A percentile compares a stretch with the other conserved stretches of the same genome.
Evolutionary conservation across 1,284 basidiomycete species (phyloP).

Genomic region (Jaminaea rosea): DNA sequence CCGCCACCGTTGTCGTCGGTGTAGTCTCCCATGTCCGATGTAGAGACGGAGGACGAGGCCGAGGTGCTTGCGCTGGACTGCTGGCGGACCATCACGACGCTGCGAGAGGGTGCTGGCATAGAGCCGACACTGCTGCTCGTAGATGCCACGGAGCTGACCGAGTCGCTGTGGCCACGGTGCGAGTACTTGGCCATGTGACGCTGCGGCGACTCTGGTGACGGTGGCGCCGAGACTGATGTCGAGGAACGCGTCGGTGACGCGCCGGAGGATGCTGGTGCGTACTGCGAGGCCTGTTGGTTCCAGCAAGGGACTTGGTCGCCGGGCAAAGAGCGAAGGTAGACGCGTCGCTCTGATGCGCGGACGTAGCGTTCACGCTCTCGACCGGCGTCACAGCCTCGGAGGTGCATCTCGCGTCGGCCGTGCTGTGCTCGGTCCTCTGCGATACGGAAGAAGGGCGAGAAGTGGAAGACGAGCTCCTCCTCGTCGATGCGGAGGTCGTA

Average conservation of each 20-base stretch:
- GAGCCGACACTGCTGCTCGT: slow-evolving; percentile 12
- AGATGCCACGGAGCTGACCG: too few species aligned
- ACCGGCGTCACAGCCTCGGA: slow-evolving; percentile 41
- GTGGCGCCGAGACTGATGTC: neutral
- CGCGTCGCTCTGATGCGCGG: slow-evolving; percentile 40
- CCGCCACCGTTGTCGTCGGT: slow-evolving; percentile 45
- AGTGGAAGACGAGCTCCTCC: slow-evolving; percentile 44
- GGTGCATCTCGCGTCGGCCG: slow-evolving; percentile 43
- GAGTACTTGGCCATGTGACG: neutral
- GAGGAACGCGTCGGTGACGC: slow-evolving; percentile 7
- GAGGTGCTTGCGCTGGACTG: slow-evolving; percentile 23
- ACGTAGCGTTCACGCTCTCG: slow-evolving; percentile 42
- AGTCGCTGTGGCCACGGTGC: too few species aligned
- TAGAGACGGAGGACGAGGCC: slow-evolving; percentile 18
- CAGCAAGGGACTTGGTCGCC: slow-evolving; percentile 41
- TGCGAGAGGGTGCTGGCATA: slow-evolving; percentile 8
- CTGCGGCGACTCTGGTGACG: neutral
- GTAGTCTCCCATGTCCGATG: slow-evolving; percentile 39
- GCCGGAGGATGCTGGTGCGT: slow-evolving; percentile 5
- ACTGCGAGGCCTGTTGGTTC: slow-evolving; percentile 18
- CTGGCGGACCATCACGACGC: slow-evolving; percentile 24
- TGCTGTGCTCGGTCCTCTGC: slow-evolving; percentile 39
- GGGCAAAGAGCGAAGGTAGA: slow-evolving; percentile 37
- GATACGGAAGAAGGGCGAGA: slow-evolving; percentile 43
- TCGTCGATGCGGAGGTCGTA: slow-evolving; percentile 47